phyloP scores from a whole-genome alignment of 768 basidiomycete species.

The Chlorophyllum brunneum region DNA sequence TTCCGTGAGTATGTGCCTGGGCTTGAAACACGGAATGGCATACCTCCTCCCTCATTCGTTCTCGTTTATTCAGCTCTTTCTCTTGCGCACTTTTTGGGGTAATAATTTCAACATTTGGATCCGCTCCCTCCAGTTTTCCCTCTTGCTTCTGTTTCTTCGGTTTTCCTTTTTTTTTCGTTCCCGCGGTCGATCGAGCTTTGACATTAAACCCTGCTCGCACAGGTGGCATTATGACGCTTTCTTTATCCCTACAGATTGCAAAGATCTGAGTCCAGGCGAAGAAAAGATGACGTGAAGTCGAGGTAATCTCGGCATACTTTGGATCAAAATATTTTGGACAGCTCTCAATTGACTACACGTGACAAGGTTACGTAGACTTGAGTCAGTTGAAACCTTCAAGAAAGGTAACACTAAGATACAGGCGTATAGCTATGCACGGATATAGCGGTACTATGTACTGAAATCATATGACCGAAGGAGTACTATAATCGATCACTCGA shows the following conservation, averaged over 20 bases:
- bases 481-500: not conserved
- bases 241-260: not conserved
- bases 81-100: slow-evolving; percentile 56
- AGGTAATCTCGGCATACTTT: no score
- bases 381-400: no score
- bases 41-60: slow-evolving; percentile 62
- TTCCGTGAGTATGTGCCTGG: slow-evolving; percentile 10
- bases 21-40: not conserved
- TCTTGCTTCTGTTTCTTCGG: slow-evolving; percentile 23
- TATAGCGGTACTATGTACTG: not conserved
- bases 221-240: slow-evolving; percentile 7
- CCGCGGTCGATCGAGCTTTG: slow-evolving; percentile 59
- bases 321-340: no score
- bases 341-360: no score
- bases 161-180: slow-evolving; percentile 64
- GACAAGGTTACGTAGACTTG: no score
- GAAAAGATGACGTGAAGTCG: no score
- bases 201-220: slow-evolving; percentile 49
- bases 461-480: not conserved
- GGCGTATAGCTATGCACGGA: not conserved
- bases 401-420: not conserved
- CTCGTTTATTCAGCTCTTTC: slow-evolving; percentile 56
- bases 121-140: slow-evolving; percentile 25
- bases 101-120: slow-evolving; percentile 59
- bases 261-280: not conserved